These are phyloP conservation scores for Trichophaea hybrida DNA, from an alignment of 2,329 filamentous ascomycete species.

Conservation along the genomic window DNA sequence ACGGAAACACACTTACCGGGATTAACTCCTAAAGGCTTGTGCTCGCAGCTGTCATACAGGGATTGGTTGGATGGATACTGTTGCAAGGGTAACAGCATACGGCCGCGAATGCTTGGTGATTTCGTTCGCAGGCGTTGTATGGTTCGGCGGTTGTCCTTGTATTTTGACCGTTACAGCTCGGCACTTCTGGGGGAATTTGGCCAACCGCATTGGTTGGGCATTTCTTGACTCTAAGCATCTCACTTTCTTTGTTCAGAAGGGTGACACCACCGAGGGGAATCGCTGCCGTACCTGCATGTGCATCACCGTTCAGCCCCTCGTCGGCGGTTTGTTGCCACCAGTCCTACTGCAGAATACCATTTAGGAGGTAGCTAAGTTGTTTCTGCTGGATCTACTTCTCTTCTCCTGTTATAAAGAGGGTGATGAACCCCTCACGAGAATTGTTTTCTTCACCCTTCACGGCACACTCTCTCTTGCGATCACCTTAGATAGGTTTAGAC, in stretches of 20 bases:
- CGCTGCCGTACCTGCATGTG: no score
- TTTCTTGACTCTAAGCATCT: neutral
- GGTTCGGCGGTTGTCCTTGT: neutral
- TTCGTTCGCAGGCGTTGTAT: neutral
- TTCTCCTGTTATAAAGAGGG: neutral
- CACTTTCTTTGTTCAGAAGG: neutral
- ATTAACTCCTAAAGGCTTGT: no score
- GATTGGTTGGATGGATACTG: no score
- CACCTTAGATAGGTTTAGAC: constrained; percentile 19
- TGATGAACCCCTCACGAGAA: neutral
- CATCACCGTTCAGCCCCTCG: no score
- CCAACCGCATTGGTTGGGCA: neutral
- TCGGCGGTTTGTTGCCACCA: no score
- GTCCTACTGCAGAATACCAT: no score
- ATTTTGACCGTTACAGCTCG: neutral
- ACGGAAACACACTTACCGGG: no score
- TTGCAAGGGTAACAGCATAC: neutral
- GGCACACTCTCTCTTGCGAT: neutral
- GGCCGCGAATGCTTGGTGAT: neutral
- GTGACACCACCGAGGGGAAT: no score
- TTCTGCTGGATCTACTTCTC: neutral
- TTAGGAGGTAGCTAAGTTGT: neutral
- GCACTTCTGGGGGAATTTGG: neutral
- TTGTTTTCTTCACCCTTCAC: neutral
- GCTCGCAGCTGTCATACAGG: no score